Evolutionary conservation across 495 filamentous ascomycete species (phyloP).

Genomic region (Neurospora tetrasperma): DNA sequence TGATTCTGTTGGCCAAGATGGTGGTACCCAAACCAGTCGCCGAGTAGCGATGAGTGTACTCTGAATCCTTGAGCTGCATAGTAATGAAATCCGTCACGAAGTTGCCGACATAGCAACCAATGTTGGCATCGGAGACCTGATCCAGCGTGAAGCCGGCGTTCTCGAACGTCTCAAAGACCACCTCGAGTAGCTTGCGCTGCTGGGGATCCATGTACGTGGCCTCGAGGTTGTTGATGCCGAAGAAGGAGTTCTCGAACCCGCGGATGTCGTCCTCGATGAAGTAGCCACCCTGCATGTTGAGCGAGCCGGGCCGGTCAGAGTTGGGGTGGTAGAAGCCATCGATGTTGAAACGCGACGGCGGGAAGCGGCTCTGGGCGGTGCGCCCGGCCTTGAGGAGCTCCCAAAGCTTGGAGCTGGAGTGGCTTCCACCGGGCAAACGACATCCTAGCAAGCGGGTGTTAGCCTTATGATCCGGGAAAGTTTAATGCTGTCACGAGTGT

Average conservation of each 20-base stretch:
- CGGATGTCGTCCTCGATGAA: constrained; percentile 43
- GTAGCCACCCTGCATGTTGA: constrained; percentile 46
- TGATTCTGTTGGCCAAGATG: constrained; percentile 40
- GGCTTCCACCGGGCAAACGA: constrained; percentile 40
- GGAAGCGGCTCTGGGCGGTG: constrained; percentile 24
- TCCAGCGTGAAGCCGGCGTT: constrained; percentile 42
- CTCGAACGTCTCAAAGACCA: constrained; percentile 38
- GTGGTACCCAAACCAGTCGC: constrained; percentile 18
- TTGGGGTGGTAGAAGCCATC: constrained; percentile 54
- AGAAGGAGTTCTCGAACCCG: constrained; percentile 44
- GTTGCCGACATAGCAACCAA: constrained; percentile 53
- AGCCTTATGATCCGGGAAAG: not conserved
- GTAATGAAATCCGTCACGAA: constrained; percentile 60
- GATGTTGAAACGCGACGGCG: constrained; percentile 47
- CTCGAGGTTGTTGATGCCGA: constrained; percentile 38
- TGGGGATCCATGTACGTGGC: constrained; percentile 42
- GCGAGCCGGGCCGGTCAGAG: constrained; percentile 28
- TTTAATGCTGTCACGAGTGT: not conserved
- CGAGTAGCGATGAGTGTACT: constrained; percentile 14
- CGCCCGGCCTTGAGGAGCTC: constrained; percentile 5
- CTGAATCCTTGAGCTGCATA: constrained; percentile 4
- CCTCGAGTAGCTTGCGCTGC: constrained; percentile 39
- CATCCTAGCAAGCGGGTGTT: constrained; percentile 16
- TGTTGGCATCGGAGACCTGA: not conserved
- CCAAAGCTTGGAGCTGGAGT: constrained; percentile 37